Conservation (phyloP, 257 asterid species). For the Nemophila menziesii region DNA sequence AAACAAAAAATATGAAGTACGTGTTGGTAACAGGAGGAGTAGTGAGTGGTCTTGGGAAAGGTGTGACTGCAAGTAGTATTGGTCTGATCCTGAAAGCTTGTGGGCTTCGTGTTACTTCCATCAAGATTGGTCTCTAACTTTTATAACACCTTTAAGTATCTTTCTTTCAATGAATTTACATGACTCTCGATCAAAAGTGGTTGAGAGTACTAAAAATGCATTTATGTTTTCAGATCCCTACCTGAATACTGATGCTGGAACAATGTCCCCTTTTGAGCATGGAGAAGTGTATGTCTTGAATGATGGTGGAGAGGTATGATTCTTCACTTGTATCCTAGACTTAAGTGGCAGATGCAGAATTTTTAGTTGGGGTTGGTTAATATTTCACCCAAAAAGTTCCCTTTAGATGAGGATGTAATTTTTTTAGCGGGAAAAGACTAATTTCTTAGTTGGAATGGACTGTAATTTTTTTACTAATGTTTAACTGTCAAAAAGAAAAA, state of each 20-base stretch:
- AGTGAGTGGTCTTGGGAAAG: slow-evolving; percentile 74
- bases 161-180: background rate
- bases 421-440: too few relatives aligned
- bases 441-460: too few relatives aligned
- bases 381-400: background rate
- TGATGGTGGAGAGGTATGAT: slow-evolving; percentile 78
- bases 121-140: slow-evolving; percentile 45
- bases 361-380: too few relatives aligned
- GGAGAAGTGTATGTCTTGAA: slow-evolving; percentile 68
- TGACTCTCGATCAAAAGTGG: too few relatives aligned
- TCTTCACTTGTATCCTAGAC: background rate
- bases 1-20: slow-evolving; percentile 41
- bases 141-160: background rate
- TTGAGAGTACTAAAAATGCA: too few relatives aligned
- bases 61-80: slow-evolving; percentile 73
- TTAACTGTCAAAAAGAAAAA: too few relatives aligned
- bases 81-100: slow-evolving; percentile 65
- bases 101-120: slow-evolving; percentile 69
- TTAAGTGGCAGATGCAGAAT: too few relatives aligned
- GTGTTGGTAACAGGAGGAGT: slow-evolving; percentile 74
- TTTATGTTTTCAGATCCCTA: slow-evolving; percentile 46
- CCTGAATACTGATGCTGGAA: slow-evolving; percentile 65
- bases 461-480: too few relatives aligned
- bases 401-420: background rate
- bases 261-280: slow-evolving; percentile 77